Percentiles rank a stretch among this genome's conserved stretches.
Conservation (phyloP, 75 land plant species). For the Adiantum capillusveneris region DNA sequence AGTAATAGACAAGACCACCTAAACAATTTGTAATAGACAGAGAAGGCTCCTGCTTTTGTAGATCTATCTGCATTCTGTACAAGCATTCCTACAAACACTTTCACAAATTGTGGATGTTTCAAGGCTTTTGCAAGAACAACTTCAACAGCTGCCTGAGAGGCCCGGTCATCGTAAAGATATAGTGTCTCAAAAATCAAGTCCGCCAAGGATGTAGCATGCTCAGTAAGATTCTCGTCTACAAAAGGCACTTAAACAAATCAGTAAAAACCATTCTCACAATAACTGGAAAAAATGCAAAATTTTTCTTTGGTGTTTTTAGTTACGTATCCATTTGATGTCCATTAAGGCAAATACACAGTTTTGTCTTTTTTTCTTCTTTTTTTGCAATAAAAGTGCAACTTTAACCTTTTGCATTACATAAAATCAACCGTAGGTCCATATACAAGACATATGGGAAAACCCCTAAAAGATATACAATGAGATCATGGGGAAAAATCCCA, state of each 20-base stretch:
- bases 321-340: not conserved
- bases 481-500: too few species aligned
- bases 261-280: not conserved
- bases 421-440: too few species aligned
- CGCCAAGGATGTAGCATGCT: slow-evolving; percentile 47
- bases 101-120: slow-evolving; percentile 61
- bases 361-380: not conserved
- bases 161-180: slow-evolving; percentile 67
- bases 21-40: slow-evolving; percentile 57
- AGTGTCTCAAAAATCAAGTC: slow-evolving; percentile 76
- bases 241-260: not conserved
- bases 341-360: not conserved
- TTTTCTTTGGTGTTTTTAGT: too few species aligned
- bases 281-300: too few species aligned
- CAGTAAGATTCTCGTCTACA: slow-evolving; percentile 37
- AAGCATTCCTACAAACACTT: slow-evolving; percentile 72
- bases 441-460: too few species aligned
- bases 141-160: slow-evolving; percentile 78
- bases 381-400: not conserved
- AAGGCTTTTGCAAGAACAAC: slow-evolving; percentile 48
- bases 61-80: slow-evolving; percentile 72
- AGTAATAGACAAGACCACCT: slow-evolving; percentile 91
- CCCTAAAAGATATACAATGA: too few species aligned
- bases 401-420: not conserved
- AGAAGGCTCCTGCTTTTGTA: slow-evolving; percentile 32